Conservation (phyloP, 2,329 filamentous ascomycete genomes). For the Sporothrix sp. region DNA sequence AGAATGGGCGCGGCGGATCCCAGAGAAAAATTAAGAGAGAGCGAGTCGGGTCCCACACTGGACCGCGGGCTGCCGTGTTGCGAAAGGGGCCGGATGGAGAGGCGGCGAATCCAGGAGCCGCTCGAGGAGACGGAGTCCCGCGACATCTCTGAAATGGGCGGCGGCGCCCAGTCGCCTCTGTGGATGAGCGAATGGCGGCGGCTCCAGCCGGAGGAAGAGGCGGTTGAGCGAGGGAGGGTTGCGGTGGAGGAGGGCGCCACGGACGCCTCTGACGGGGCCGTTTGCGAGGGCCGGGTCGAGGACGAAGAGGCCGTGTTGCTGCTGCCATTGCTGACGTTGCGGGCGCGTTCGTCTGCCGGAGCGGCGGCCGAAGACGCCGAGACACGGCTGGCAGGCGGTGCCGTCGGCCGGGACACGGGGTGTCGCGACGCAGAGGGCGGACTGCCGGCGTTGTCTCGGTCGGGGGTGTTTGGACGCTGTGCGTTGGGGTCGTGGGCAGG, state of each 20-base stretch:
- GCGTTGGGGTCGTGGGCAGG: slow-evolving; percentile 32
- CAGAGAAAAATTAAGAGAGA: slow-evolving; percentile 56
- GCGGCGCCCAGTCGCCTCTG: slow-evolving; percentile 28
- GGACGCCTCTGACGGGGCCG: slow-evolving; percentile 15
- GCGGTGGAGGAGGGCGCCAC: slow-evolving; percentile 23
- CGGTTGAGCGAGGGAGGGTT: slow-evolving; percentile 23
- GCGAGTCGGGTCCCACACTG: slow-evolving; percentile 55
- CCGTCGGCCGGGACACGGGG: slow-evolving; percentile 33
- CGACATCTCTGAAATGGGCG: slow-evolving; percentile 33
- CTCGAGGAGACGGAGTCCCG: slow-evolving; percentile 52
- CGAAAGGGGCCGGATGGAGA: slow-evolving; percentile 58
- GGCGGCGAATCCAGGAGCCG: slow-evolving; percentile 62
- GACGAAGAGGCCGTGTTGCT: slow-evolving; percentile 17
- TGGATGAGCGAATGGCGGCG: slow-evolving; percentile 36
- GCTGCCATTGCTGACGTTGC: slow-evolving; percentile 25
- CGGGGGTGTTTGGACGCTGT: slow-evolving; percentile 19
- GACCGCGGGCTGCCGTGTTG: slow-evolving; percentile 56
- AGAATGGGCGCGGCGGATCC: slow-evolving; percentile 58
- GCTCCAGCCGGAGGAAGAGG: slow-evolving; percentile 26
- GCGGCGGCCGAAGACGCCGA: slow-evolving; percentile 15
- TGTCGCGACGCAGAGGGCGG: slow-evolving; percentile 4
- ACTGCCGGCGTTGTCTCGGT: slow-evolving; percentile 17
- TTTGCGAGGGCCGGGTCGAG: slow-evolving; percentile 9
- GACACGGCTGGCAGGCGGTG: slow-evolving; percentile 31
- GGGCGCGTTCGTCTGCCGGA: slow-evolving; percentile 1